Conservation (phyloP, 2,329 filamentous ascomycete species). For the Huntiella decipiens region DNA sequence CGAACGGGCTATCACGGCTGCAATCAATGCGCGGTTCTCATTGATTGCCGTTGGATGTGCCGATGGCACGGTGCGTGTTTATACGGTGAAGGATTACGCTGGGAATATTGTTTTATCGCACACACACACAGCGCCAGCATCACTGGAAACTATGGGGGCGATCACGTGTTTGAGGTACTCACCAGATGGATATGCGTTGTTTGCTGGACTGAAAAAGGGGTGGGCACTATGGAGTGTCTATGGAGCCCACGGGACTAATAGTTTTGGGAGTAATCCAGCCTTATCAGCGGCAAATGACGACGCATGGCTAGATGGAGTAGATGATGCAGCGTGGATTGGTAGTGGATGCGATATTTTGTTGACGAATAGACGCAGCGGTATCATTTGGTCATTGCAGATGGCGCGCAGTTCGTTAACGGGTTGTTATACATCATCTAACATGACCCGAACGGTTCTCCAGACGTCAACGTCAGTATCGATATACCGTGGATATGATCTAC, state of each 20-base stretch:
- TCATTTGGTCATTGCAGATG: constrained; percentile 77
- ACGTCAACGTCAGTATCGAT: constrained; percentile 78
- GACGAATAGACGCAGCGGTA: constrained; percentile 49
- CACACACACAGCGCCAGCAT: constrained; percentile 49
- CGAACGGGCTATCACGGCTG: constrained; percentile 49
- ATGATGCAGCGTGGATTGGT: constrained; percentile 67
- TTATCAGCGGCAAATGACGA: constrained; percentile 53
- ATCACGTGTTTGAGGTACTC: constrained; percentile 70
- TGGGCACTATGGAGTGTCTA: constrained; percentile 98
- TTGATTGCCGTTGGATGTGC: constrained; percentile 71
- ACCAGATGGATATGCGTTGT: constrained; percentile 88
- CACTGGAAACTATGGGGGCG: constrained; percentile 45
- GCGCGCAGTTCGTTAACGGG: constrained; percentile 83
- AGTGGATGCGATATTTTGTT: constrained; percentile 75
- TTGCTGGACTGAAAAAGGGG: constrained; percentile 77
- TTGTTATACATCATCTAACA: constrained; percentile 79
- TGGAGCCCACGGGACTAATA: constrained; percentile 71
- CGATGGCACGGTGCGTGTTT: constrained; percentile 69
- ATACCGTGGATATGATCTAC: constrained; percentile 81
- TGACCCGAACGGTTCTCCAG: constrained; percentile 74
- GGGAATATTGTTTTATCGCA: constrained; percentile 86
- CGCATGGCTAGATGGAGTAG: constrained; percentile 64
- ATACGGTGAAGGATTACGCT: constrained; percentile 78
- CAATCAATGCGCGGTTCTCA: constrained; percentile 90
- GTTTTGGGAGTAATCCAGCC: constrained; percentile 51